Evolutionary conservation across 1,139 yeast species (phyloP), one percentile per base, ranked within the genome.

Genomic region (Protomyces arabidopsidicola): DNA sequence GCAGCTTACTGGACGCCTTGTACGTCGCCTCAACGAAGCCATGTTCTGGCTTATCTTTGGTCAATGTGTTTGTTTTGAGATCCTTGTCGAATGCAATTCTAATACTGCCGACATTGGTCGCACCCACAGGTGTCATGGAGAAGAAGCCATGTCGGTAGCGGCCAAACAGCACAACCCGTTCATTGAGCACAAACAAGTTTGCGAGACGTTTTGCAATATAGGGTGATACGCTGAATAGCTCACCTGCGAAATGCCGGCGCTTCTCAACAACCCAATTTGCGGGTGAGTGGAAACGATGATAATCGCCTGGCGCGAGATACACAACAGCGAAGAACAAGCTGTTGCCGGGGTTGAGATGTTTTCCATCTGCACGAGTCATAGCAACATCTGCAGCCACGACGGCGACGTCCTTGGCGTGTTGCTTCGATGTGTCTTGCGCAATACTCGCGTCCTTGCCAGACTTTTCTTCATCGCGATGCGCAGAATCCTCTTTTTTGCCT

Each of bases 61-160:
- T 62, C 55, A 60, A 62, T 61, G 62, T 53, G 74, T 95, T 95
- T 3, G 98, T 95, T 64, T 86, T 83, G 71, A 95, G 81, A 72
- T 90, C 93, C 75, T 88, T 87, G 76, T 95, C 99, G 72, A 95
- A 95, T 73, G 91, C 90, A 68, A 95, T 83, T 65, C 88, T 85
- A 69, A 95, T 93, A 71, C 96, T 87, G 20, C 99, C 99, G 48
- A 95, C 99, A 75, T 95, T 95, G 5, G 98, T 95, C 35, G 99
- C 99, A 31, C 99, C 99, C 10, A 95, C 98, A 0, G 98, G 98
- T 1, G 96, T 91, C 99, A 95, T 95, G 68, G 96, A 87, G 77
- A 93, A 93, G 73, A 95, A 95, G 0, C 99, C 99, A 74, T 93
- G 83, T 73, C 88, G 88, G 98, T 98, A 95, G 71, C 89, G 86